Conservation (phyloP, 177 flowering plant genomes). For the Vitis hybrid region DNA sequence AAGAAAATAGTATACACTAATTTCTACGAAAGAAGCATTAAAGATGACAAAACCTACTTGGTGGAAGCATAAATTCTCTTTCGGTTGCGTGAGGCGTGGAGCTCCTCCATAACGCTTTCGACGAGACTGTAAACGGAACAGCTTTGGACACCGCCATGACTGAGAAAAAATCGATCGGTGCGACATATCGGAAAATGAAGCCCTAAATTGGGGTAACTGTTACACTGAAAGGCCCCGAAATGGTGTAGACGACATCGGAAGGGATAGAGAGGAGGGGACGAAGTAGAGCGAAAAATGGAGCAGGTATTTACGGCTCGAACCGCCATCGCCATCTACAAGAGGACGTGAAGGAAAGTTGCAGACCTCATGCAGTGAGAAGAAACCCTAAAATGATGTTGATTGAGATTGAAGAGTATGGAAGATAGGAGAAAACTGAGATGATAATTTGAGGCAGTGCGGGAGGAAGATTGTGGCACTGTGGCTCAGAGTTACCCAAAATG, state of each 20-base stretch:
- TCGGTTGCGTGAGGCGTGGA: slow-evolving; percentile 33
- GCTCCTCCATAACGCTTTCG: slow-evolving; percentile 65
- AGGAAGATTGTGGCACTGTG: too few relatives aligned
- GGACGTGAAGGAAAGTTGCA: not conserved
- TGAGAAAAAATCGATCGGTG: slow-evolving; percentile 8
- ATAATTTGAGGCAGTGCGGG: too few relatives aligned
- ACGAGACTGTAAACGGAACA: slow-evolving; percentile 48
- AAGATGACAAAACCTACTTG: slow-evolving; percentile 37
- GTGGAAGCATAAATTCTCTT: slow-evolving; percentile 40
- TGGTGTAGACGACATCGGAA: slow-evolving; percentile 32
- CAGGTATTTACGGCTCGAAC: slow-evolving; percentile 57
- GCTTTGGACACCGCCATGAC: slow-evolving; percentile 19
- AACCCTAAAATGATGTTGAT: too few relatives aligned
- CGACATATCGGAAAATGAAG: slow-evolving; percentile 15
- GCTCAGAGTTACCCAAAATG: too few relatives aligned
- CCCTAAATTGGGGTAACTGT: slow-evolving; percentile 20
- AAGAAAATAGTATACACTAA: too few relatives aligned
- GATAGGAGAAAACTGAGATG: too few relatives aligned
- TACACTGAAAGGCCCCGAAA: slow-evolving; percentile 12
- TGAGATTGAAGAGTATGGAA: too few relatives aligned
- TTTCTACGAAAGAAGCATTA: not conserved
- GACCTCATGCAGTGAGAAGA: not conserved
- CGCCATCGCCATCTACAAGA: slow-evolving; percentile 38
- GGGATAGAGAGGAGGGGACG: slow-evolving; percentile 41
- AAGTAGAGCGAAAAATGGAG: slow-evolving; percentile 45